Conservation (phyloP, 1,139 yeast genomes). For the Candida buenavistaensis region DNA sequence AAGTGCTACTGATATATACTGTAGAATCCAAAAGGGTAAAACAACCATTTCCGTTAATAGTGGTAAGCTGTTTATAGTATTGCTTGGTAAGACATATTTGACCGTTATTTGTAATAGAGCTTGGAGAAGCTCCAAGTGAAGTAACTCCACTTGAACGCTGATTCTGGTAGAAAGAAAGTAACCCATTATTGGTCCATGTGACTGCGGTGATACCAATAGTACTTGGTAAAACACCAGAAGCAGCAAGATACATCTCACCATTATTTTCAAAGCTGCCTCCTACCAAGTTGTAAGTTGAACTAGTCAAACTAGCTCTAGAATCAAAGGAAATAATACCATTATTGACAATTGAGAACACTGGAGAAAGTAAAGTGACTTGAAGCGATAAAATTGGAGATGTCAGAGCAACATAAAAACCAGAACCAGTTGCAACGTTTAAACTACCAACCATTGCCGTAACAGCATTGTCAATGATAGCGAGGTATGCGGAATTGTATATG, state of each 20-base stretch:
- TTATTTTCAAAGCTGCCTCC: conserved; percentile 24
- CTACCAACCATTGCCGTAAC: conserved; percentile 21
- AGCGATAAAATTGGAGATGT: conserved; percentile 13
- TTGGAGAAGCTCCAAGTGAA: conserved; percentile 20
- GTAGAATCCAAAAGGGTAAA: conserved; percentile 21
- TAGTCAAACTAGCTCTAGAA: conserved; percentile 16
- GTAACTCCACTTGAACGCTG: conserved; percentile 21
- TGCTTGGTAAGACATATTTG: conserved; percentile 27
- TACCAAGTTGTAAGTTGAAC: conserved; percentile 21
- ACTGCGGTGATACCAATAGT: conserved; percentile 20
- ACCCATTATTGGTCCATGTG: conserved; percentile 28
- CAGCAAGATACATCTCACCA: conserved; percentile 30
- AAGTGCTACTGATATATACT: conserved; percentile 15
- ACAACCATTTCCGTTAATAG: conserved; percentile 29
- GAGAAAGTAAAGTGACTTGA: conserved; percentile 14
- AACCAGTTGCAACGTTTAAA: conserved; percentile 20
- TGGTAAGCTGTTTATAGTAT: conserved; percentile 26
- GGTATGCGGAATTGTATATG: conserved; percentile 26
- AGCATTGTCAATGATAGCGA: conserved; percentile 32
- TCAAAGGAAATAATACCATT: conserved; percentile 26
- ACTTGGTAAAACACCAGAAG: conserved; percentile 21
- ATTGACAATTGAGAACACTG: conserved; percentile 15
- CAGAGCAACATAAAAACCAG: conserved; percentile 25
- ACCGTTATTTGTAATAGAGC: conserved; percentile 22
- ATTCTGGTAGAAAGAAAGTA: conserved; percentile 23